phyloP scores from a whole-genome alignment of 495 filamentous ascomycete genomes.

The Penicillium crystallinum region DNA sequence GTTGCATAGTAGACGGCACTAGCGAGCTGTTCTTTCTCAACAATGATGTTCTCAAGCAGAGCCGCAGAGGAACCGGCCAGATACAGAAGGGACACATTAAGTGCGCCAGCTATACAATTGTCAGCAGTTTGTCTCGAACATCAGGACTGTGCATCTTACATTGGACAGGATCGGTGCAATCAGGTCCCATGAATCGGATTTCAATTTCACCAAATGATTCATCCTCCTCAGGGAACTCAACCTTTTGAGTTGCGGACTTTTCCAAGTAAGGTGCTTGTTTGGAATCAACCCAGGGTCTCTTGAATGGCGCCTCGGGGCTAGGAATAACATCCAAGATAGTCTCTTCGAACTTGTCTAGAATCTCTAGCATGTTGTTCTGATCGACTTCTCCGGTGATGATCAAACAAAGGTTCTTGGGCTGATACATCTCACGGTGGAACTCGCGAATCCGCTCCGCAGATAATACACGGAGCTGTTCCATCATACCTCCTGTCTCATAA shows the following conservation, averaged over 20 bases:
- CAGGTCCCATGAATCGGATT: slow-evolving; percentile 79
- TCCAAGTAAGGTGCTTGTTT: slow-evolving; percentile 64
- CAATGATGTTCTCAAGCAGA: slow-evolving; percentile 82
- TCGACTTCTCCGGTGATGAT: slow-evolving; percentile 86
- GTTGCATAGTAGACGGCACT: slow-evolving; percentile 73
- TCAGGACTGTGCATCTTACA: slow-evolving; percentile 32
- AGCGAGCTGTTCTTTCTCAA: slow-evolving; percentile 88
- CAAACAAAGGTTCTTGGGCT: slow-evolving; percentile 90
- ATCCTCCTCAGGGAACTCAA: slow-evolving; percentile 95
- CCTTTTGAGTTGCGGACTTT: slow-evolving; percentile 63
- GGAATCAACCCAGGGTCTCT: slow-evolving; percentile 86
- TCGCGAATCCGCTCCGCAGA: slow-evolving; percentile 83
- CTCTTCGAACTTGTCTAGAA: slow-evolving; percentile 83
- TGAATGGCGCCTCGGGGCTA: slow-evolving; percentile 66
- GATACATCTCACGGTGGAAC: slow-evolving; percentile 97
- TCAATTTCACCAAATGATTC: slow-evolving; percentile 84
- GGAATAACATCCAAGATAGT: slow-evolving; percentile 79
- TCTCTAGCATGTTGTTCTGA: slow-evolving; percentile 70
- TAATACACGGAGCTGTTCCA: slow-evolving; percentile 79
- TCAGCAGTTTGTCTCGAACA: slow-evolving; percentile 11
- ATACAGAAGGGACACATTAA: slow-evolving; percentile 75
- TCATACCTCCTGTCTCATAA: slow-evolving; percentile 96
- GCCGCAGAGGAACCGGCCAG: slow-evolving; percentile 89
- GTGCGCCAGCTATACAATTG: slow-evolving; percentile 49
- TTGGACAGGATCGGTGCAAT: slow-evolving; percentile 56